A percentile compares a stretch with the other conserved stretches of the same genome.
phyloP scores from a whole-genome alignment of 345 rosid species.

The Arabidopsis suecica region DNA sequence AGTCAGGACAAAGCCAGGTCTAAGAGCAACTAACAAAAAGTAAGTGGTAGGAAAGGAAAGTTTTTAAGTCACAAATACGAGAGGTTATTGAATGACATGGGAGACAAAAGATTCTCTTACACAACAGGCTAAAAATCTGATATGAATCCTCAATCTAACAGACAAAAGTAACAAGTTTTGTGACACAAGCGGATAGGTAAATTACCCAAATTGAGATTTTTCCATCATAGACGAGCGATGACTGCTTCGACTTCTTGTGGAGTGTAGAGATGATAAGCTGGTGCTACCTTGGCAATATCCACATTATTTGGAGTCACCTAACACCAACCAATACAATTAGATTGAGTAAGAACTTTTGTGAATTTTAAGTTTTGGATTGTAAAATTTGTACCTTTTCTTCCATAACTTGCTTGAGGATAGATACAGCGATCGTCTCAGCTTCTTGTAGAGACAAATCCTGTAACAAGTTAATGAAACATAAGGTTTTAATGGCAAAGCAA shows the following conservation, averaged over 20 bases:
- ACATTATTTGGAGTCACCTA: slow-evolving; percentile 97
- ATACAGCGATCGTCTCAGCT: slow-evolving; percentile 88
- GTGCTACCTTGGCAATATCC: slow-evolving; percentile 90
- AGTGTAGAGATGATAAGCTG: slow-evolving; percentile 83
- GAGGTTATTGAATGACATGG: slow-evolving; percentile 25
- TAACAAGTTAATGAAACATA: not conserved
- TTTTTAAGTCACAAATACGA: not conserved
- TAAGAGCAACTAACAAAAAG: not conserved
- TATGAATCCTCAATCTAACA: slow-evolving; percentile 24
- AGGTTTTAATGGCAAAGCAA: not conserved
- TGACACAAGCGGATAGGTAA: slow-evolving; percentile 4
- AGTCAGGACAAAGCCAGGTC: not conserved
- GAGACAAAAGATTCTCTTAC: slow-evolving; percentile 24
- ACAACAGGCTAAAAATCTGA: slow-evolving; percentile 27
- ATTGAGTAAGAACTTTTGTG: not conserved
- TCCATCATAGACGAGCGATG: slow-evolving; percentile 71
- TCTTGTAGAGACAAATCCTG: slow-evolving; percentile 86
- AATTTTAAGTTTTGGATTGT: not conserved
- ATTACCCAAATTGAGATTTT: not conserved
- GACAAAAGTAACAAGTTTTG: not conserved
- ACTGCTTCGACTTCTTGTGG: slow-evolving; percentile 96
- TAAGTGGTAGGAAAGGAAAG: not conserved
- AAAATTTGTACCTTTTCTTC: slow-evolving; percentile 80
- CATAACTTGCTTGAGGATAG: slow-evolving; percentile 98
- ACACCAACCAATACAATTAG: slow-evolving; percentile 19